A percentile compares a stretch with the other conserved stretches of the same genome.
These are phyloP conservation scores for Sarcodon aspratus DNA, from an alignment of 768 basidiomycete genomes.

Conservation along the genomic window DNA sequence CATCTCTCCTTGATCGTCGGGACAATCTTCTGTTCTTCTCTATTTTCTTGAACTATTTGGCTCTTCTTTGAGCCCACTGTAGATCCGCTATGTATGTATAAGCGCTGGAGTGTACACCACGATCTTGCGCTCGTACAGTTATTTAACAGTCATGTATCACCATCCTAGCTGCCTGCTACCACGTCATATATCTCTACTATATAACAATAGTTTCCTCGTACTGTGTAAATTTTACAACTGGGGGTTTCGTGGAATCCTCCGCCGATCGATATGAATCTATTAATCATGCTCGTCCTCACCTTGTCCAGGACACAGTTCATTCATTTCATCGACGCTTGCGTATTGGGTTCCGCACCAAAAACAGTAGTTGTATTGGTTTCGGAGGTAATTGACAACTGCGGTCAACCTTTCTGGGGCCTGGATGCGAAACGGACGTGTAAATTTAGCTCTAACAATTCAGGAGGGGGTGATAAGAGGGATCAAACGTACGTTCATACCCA, in stretches of 20 bases:
- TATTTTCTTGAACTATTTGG: too few species aligned
- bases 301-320: conserved; percentile 56
- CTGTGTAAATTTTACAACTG: too few species aligned
- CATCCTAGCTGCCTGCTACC: not conserved
- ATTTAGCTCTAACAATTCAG: not conserved
- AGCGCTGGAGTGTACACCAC: too few species aligned
- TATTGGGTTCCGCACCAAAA: conserved; percentile 87
- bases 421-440: not conserved
- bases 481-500: conserved; percentile 48
- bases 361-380: conserved; percentile 63
- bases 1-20: too few species aligned
- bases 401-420: conserved; percentile 65
- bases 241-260: too few species aligned
- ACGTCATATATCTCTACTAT: not conserved
- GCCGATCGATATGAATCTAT: conserved; percentile 5
- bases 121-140: too few species aligned
- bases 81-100: too few species aligned
- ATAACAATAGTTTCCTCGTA: not conserved
- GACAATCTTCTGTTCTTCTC: too few species aligned
- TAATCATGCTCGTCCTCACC: conserved; percentile 76
- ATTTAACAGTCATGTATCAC: not conserved
- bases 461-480: conserved; percentile 4
- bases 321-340: conserved; percentile 46
- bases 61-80: too few species aligned
- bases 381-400: conserved; percentile 62